Conservation (phyloP, 106 monocot species). For the Hemerocallis citrina region DNA sequence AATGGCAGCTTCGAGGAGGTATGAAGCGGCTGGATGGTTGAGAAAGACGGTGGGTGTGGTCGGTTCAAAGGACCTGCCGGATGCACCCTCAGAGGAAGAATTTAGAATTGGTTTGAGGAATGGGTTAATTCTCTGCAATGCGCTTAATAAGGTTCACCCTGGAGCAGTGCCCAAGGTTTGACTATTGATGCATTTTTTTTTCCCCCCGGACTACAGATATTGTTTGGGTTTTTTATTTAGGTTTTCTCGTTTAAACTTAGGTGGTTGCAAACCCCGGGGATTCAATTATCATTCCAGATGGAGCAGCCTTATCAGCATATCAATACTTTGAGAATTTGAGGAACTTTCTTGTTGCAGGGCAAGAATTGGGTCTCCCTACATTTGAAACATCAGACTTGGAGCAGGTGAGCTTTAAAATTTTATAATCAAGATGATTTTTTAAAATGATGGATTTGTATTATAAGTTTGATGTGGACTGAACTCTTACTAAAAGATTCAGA, state of each 20-base stretch:
- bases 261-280: constrained; percentile 69
- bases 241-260: constrained; percentile 21
- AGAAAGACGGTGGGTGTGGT: constrained; percentile 64
- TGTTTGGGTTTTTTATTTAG: not conserved
- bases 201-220: not conserved
- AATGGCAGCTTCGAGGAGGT: constrained; percentile 55
- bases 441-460: not conserved
- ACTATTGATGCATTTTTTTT: not conserved
- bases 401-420: constrained; percentile 35
- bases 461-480: too few species aligned
- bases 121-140: constrained; percentile 85
- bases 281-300: constrained; percentile 55
- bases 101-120: constrained; percentile 76
- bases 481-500: too few species aligned
- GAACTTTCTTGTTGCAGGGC: constrained; percentile 78
- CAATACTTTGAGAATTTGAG: constrained; percentile 98
- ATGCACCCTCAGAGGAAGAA: constrained; percentile 88
- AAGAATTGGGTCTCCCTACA: constrained; percentile 74
- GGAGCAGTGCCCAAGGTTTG: constrained; percentile 90
- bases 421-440: not conserved
- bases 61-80: constrained; percentile 65
- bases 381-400: constrained; percentile 97
- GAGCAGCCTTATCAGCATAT: constrained; percentile 79
- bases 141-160: constrained; percentile 80
- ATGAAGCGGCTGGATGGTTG: constrained; percentile 86